Evolutionary conservation across 352 stramenopile genomes (phyloP), one percentile per base, ranked within the genome.

Genomic region (Blastocystis sp.): DNA sequence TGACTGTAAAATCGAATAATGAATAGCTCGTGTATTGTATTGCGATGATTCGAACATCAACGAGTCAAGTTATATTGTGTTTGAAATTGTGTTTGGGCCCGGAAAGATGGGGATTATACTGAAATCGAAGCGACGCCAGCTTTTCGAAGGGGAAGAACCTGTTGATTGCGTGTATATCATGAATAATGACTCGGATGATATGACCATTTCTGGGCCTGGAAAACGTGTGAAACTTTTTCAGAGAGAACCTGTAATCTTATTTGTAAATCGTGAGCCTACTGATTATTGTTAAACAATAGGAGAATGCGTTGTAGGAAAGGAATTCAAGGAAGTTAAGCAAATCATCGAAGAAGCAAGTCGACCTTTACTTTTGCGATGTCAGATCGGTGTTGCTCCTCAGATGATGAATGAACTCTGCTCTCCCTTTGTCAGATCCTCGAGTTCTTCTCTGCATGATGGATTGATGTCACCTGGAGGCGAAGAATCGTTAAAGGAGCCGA

Each of bases 81-180:
- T 88, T 81, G 76, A 88, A 26, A 62, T 88, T 30, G 43, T 62
- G 34, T 88, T 88, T 41, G 76, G 76, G 11, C 76, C 76, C 0
- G 76, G 76, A 18, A 85, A 45, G 16, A 37, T 88, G 13, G 76
- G 76, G 1, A n/a, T 88, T 56, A 20, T 13, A 11, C 53, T 88
- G 3, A 59, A 64, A 4, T 65, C 70, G 0, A 81, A 64, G 55
- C 43, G 8, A 6, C n/a, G 45, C 18, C 20, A 65, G 7, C 55
- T 81, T 9, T 56, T 20, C 55, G 70, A 81, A 39, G 70, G 45
- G 16, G 24, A 81, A n/a, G 13, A 54, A 13, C 20, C 26, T 8
- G 41, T 65, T 4, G 43, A 63, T 13, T 81, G 70, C 55, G 70
- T 64, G 8, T 65, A 26, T 26, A 37, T 81, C 8, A 8, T 34